phyloP scores from a whole-genome alignment of 2,329 filamentous ascomycete genomes.

The Colletotrichum sp. region DNA sequence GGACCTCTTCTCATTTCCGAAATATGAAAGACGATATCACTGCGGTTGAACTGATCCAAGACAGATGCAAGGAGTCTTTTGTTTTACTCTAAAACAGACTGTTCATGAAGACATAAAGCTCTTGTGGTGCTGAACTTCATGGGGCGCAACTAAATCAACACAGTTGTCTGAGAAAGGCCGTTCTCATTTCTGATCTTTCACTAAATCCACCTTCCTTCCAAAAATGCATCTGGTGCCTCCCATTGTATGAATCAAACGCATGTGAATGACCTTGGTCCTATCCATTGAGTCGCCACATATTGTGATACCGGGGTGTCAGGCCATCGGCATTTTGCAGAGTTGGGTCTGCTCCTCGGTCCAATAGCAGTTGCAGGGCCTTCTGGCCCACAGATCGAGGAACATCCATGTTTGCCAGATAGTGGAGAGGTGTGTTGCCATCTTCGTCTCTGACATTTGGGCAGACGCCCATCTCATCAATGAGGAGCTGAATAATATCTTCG shows the following conservation, averaged over 20 bases:
- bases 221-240: not conserved
- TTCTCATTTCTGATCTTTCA: fast-evolving
- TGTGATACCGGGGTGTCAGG: not conserved
- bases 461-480: not conserved
- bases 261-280: fast-evolving
- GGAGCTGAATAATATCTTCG: not conserved
- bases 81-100: too few species aligned
- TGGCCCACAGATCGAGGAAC: too few species aligned
- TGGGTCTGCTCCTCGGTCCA: not conserved
- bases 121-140: too few species aligned
- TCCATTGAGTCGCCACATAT: not conserved
- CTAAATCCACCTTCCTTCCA: too few species aligned
- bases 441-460: not conserved
- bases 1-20: too few species aligned
- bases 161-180: fast-evolving
- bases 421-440: not conserved
- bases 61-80: too few species aligned
- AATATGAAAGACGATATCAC: too few species aligned
- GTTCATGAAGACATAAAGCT: too few species aligned
- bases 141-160: fast-evolving
- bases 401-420: not conserved
- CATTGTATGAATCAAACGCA: not conserved
- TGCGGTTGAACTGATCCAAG: too few species aligned
- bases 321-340: not conserved
- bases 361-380: not conserved